A percentile compares a stretch with the other conserved stretches of the same genome.
phyloP scores from a whole-genome alignment of 2,329 filamentous ascomycete genomes.

The Monilinia vaccinii-corymbosi region DNA sequence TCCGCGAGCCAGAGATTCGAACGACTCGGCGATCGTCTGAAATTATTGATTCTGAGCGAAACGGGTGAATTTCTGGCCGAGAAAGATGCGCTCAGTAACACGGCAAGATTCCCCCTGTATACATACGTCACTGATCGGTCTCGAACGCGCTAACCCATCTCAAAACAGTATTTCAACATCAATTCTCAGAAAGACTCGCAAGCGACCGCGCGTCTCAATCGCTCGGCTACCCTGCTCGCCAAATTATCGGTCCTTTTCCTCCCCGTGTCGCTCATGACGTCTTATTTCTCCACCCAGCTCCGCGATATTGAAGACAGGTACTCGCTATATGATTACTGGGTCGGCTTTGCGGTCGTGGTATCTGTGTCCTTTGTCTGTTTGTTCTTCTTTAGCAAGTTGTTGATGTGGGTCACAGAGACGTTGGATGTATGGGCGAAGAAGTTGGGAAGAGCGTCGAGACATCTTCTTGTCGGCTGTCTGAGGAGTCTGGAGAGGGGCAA shows the following conservation, averaged over 20 bases:
- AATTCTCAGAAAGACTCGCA: constrained; percentile 68
- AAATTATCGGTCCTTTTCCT: constrained; percentile 70
- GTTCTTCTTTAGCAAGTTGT: constrained; percentile 41
- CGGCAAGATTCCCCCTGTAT: constrained; percentile 39
- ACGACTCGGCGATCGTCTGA: constrained; percentile 48
- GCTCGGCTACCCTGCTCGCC: constrained; percentile 62
- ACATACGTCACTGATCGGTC: background rate
- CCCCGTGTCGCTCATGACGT: constrained; percentile 65
- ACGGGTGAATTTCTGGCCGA: constrained; percentile 57
- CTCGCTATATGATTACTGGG: constrained; percentile 56
- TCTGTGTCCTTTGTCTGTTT: constrained; percentile 49
- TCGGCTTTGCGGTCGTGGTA: constrained; percentile 55
- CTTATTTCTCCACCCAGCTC: constrained; percentile 63
- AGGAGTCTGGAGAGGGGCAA: background rate
- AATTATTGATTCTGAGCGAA: constrained; percentile 51
- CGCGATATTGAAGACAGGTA: constrained; percentile 47
- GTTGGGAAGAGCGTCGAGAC: constrained; percentile 3
- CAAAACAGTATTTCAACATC: constrained; percentile 70
- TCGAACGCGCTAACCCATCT: constrained; percentile 9
- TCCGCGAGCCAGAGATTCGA: constrained; percentile 49
- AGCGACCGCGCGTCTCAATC: constrained; percentile 60
- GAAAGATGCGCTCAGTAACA: constrained; percentile 59
- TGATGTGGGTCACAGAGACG: constrained; percentile 39
- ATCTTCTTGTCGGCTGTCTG: background rate
- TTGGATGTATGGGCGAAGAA: constrained; percentile 30